Evolutionary conservation across 768 basidiomycete genomes (phyloP).

Genomic region (Pleurotus salmoneostramineus): DNA sequence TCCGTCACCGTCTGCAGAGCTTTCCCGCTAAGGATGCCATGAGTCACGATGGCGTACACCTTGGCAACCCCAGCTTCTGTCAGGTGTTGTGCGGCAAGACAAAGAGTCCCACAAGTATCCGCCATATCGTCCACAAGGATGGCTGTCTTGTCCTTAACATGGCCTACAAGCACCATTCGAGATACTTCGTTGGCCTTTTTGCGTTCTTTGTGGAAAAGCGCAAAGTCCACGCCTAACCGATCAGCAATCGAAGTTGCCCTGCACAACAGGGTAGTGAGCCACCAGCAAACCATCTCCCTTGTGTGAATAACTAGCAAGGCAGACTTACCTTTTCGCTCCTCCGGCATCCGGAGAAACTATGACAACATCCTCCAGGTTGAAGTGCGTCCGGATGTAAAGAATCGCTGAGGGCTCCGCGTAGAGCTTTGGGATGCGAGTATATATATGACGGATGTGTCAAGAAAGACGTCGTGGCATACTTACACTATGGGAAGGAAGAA

Average conservation of each 20-base stretch:
- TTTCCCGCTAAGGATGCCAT: conserved; percentile 91
- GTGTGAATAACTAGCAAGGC: too few relatives aligned
- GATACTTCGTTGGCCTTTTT: conserved; percentile 95
- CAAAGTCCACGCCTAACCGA: conserved; percentile 94
- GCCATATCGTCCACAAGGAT: conserved; percentile 99
- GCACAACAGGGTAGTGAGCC: conserved; percentile 7
- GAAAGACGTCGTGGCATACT: conserved; percentile 26
- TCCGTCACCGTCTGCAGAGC: conserved; percentile 72
- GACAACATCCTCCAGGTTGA: conserved; percentile 79
- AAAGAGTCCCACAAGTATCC: conserved; percentile 92
- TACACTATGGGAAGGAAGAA: conserved; percentile 33
- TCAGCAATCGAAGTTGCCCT: conserved; percentile 98
- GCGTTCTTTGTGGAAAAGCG: conserved; percentile 98
- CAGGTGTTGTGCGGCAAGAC: conserved; percentile 86
- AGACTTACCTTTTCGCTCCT: conserved; percentile 85
- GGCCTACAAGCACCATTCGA: conserved; percentile 93
- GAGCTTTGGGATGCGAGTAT: conserved; percentile 44
- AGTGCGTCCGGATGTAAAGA: conserved; percentile 90
- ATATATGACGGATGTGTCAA: conserved; percentile 16
- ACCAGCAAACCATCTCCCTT: too few relatives aligned
- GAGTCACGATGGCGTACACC: conserved; percentile 92
- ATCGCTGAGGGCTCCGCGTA: conserved; percentile 96
- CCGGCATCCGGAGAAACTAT: conserved; percentile 99
- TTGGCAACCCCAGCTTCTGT: conserved; percentile 83
- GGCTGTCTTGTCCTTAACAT: conserved; percentile 88